Conservation (phyloP, 176 grass and related monocot genomes). For the Oryza longistaminata region DNA sequence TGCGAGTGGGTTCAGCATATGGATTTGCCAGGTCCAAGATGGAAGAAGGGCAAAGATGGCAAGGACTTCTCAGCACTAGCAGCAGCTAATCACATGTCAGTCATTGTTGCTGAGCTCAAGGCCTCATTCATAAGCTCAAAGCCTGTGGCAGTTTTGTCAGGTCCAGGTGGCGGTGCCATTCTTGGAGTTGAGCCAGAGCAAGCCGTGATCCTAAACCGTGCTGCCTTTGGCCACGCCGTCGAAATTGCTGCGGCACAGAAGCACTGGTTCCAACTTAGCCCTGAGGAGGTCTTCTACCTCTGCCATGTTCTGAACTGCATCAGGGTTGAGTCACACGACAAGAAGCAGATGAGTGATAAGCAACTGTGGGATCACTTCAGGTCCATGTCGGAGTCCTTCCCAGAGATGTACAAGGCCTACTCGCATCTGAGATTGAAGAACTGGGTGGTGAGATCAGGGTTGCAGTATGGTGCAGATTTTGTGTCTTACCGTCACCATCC, state of each 20-base stretch:
- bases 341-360: neutral
- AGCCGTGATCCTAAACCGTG: slow-evolving; percentile 29
- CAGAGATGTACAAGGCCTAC: slow-evolving; percentile 60
- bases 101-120: slow-evolving; percentile 44
- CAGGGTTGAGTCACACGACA: slow-evolving; percentile 2
- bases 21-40: slow-evolving; percentile 32
- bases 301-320: slow-evolving; percentile 47
- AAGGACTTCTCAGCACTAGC: slow-evolving; percentile 48
- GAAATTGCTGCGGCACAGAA: slow-evolving; percentile 14
- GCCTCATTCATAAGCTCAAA: slow-evolving; percentile 14
- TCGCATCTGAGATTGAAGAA: slow-evolving; percentile 63
- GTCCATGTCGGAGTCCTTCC: slow-evolving; percentile 42
- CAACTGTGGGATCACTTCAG: slow-evolving; percentile 55
- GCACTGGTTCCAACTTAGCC: slow-evolving; percentile 52
- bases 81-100: slow-evolving; percentile 50
- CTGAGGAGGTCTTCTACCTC: slow-evolving; percentile 73
- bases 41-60: slow-evolving; percentile 59
- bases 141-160: slow-evolving; percentile 7
- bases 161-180: neutral
- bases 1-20: neutral
- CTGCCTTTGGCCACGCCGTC: slow-evolving; percentile 42
- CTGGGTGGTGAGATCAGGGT: slow-evolving; percentile 57
- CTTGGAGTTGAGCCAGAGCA: neutral
- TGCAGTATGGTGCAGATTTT: slow-evolving; percentile 66
- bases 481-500: slow-evolving; percentile 78